Base-by-base conservation (phyloP, 176 grass and related monocot genomes). In the Oryza nivara region DNA sequence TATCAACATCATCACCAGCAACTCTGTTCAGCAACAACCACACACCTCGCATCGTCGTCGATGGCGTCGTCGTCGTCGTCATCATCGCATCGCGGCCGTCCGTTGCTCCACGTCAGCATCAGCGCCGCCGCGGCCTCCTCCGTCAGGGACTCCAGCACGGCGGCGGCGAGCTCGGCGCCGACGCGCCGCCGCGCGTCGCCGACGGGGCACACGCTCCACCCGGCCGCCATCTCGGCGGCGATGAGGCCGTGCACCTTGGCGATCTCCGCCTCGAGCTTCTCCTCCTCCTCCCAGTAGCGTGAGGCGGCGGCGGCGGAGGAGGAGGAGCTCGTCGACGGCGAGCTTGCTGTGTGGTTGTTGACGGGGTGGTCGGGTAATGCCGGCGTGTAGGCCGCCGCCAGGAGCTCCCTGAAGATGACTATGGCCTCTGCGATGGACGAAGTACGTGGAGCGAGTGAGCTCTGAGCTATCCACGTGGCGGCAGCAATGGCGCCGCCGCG, bases 141-240 rank as follows among this genome's bases (percentile, higher is more conserved):
- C 81, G 48, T 68, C 75, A 88, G 75, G 2, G 17, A 23, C 2
- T 88, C 81, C 12, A 88, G 87, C 87, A 88, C 68, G 1, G 81
- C 60, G 0, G 61, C 75, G 9, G 81, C 87, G 10, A 87, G 8
- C 70, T 68, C 35, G 25, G 1, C 11, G 16, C 43, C 74, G 64
- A 87, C 73, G 19, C 81, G 51, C 35, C 20, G 11, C 78, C 47
- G 19, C 40, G 16, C 46, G 17, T 68, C 34, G 61, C 43, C 46
- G 4, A 11, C 6, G 0, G 36, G 6, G 1, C 52, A n/a, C 8
- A 72, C 40, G 0, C 74, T 7, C 13, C 58, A 63, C 8, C 45
- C 68, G 8, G 23, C 60, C 45, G 56, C 45, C 68, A 79, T 35
- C 22, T 84, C 81, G 7, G 75, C 25, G 23, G 75, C 35, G 8